Conservation (phyloP, 108 stramenopile genomes). For the Skeletonema grethae region DNA sequence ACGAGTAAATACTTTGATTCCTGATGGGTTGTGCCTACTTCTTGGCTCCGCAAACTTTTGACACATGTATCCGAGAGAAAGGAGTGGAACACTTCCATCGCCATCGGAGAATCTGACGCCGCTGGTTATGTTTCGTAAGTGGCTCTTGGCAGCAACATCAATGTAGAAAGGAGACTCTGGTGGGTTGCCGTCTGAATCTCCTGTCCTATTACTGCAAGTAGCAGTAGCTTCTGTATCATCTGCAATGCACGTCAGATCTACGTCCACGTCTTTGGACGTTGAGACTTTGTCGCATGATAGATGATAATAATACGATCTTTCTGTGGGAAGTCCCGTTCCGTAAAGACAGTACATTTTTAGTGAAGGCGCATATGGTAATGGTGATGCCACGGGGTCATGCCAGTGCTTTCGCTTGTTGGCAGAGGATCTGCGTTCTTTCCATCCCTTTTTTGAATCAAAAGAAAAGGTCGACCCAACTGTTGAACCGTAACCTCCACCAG, state of each 20-base stretch:
- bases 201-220: not conserved
- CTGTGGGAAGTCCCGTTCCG: conserved; percentile 80
- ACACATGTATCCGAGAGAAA: conserved; percentile 87
- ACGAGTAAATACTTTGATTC: conserved; percentile 59
- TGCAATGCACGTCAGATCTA: conserved; percentile 10
- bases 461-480: conserved; percentile 32
- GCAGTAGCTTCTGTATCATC: not conserved
- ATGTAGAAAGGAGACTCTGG: conserved; percentile 64
- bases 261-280: conserved; percentile 14
- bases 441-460: conserved; percentile 35
- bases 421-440: conserved; percentile 29
- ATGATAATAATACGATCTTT: conserved; percentile 83
- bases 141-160: conserved; percentile 64
- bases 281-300: conserved; percentile 42
- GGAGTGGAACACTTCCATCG: conserved; percentile 85
- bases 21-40: conserved; percentile 73
- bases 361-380: conserved; percentile 81
- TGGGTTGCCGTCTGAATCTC: not conserved
- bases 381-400: conserved; percentile 73
- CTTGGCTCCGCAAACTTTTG: conserved; percentile 63
- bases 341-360: conserved; percentile 90
- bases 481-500: conserved; percentile 67
- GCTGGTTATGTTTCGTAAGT: conserved; percentile 44
- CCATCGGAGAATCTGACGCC: conserved; percentile 79
- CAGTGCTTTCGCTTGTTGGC: conserved; percentile 52